Conservation (phyloP, 768 basidiomycete species). For the Pluteus cervinus region DNA sequence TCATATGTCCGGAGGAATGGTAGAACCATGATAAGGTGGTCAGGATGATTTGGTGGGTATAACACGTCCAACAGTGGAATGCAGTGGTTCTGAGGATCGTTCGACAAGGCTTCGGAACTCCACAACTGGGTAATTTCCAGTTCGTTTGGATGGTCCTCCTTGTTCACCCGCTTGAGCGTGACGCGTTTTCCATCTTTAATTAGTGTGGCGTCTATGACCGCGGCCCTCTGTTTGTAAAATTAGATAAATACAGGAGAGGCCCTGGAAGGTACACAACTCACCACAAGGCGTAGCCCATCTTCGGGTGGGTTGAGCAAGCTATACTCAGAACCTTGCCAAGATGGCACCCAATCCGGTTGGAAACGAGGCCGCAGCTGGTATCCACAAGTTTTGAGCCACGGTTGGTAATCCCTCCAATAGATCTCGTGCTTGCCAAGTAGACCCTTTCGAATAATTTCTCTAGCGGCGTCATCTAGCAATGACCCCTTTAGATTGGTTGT, state of each 20-base stretch:
- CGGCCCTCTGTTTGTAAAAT: too few relatives aligned
- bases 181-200: slow-evolving; percentile 22
- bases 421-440: too few relatives aligned
- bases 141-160: too few relatives aligned
- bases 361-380: slow-evolving; percentile 24
- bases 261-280: too few relatives aligned
- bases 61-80: slow-evolving; percentile 22
- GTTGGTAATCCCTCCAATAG: slow-evolving; percentile 16
- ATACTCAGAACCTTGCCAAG: too few relatives aligned
- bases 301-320: too few relatives aligned
- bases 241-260: too few relatives aligned
- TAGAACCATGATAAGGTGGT: slow-evolving; percentile 19
- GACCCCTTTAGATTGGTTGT: too few relatives aligned
- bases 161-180: slow-evolving; percentile 19
- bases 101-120: slow-evolving; percentile 6
- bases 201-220: slow-evolving; percentile 26
- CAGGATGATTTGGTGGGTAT: slow-evolving; percentile 13
- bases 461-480: too few relatives aligned
- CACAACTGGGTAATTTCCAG: slow-evolving; percentile 21
- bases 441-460: too few relatives aligned
- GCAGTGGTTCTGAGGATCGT: slow-evolving; percentile 27
- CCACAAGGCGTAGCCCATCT: too few relatives aligned
- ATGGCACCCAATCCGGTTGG: slow-evolving; percentile 21
- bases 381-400: slow-evolving; percentile 19
- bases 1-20: slow-evolving; percentile 17